Base-by-base conservation (phyloP, 2,329 filamentous ascomycete species). In the Ophiosphaerella herpotricha region DNA sequence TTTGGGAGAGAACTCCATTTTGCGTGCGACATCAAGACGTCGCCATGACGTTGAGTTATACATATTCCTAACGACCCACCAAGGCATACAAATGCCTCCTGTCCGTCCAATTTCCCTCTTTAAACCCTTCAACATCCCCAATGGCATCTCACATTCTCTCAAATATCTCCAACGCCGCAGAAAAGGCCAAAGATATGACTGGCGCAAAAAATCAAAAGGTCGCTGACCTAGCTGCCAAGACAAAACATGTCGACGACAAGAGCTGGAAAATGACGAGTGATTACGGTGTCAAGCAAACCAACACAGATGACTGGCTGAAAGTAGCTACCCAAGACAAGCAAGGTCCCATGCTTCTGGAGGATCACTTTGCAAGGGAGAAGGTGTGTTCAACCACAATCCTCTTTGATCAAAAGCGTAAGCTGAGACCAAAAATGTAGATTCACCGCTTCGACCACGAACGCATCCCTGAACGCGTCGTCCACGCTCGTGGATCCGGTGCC, bases 301-400 rank as follows among this genome's bases (percentile, higher is more conserved):
- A 87, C 62, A 86, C 87, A 1, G 91, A 96, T 64, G 82, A 91
- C 67, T 94, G 89, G 90, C 77, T 95, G 46, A 84, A 82, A 44
- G 80, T 87, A 5, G 81, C 77, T 23, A 85, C 76, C 32, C 79
- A 85, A 3, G 80, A 89, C 39, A 77, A 84, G 47, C 85, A 80
- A 2, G 90, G 90, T 0, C 88, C 90, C 0, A 71, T 73, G 62
- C 75, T 92, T 0, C 70, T 94, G 2, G 89, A 94, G 65, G 90
- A 94, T 57, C 78, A 82, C 8, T 85, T 89, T 62, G 85, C 75
- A 0, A 80, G 89, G 11, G 90, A 94, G 70, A 91, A 89, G 81
- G 87, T 88, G 70, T 13, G 67, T 4, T 3, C 2, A 13, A 29
- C 49, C 9, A 26, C 24, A 31, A 21, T 21, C 18, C 18, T 21